Conservation (phyloP, 257 asterid genomes). For the Jacaranda mimosifolia region DNA sequence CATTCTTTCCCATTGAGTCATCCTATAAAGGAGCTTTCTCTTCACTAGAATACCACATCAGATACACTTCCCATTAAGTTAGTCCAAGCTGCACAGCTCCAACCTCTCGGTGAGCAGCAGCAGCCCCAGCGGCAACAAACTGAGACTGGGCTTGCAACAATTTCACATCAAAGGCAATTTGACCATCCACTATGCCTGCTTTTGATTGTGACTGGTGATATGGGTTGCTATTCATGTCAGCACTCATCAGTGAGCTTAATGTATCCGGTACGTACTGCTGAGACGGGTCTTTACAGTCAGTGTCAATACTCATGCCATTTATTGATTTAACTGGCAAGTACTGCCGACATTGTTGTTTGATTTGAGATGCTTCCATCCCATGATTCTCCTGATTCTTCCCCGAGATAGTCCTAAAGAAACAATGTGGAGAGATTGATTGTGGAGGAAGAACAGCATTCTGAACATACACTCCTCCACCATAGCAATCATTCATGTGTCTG, state of each 20-base stretch:
- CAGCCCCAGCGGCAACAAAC: slow-evolving; percentile 67
- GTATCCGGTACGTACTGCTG: slow-evolving; percentile 43
- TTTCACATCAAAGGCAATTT: slow-evolving; percentile 65
- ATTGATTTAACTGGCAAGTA: slow-evolving; percentile 36
- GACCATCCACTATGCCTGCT: slow-evolving; percentile 51
- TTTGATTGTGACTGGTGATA: slow-evolving; percentile 62
- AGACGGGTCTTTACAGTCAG: slow-evolving; percentile 40
- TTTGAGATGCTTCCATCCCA: slow-evolving; percentile 46
- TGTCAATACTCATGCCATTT: slow-evolving; percentile 36
- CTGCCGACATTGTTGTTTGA: slow-evolving; percentile 38
- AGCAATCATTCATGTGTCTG: slow-evolving; percentile 41
- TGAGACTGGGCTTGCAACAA: slow-evolving; percentile 76
- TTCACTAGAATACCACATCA: slow-evolving; percentile 13
- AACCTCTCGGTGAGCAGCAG: slow-evolving; percentile 63
- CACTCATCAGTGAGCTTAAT: slow-evolving; percentile 38
- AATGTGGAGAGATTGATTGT: slow-evolving; percentile 55
- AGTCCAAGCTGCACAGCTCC: slow-evolving; percentile 70
- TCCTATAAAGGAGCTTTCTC: background rate
- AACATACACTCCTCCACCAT: slow-evolving; percentile 41
- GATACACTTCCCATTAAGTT: slow-evolving; percentile 38
- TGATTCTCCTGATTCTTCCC: slow-evolving; percentile 55
- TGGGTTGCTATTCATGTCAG: slow-evolving; percentile 58
- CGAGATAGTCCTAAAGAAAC: slow-evolving; percentile 42
- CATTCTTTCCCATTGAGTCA: slow-evolving; percentile 16
- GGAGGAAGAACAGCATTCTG: slow-evolving; percentile 43